Base-by-base conservation (phyloP, 1,139 yeast genomes). In the Kurtzmaniella quercitrusa region DNA sequence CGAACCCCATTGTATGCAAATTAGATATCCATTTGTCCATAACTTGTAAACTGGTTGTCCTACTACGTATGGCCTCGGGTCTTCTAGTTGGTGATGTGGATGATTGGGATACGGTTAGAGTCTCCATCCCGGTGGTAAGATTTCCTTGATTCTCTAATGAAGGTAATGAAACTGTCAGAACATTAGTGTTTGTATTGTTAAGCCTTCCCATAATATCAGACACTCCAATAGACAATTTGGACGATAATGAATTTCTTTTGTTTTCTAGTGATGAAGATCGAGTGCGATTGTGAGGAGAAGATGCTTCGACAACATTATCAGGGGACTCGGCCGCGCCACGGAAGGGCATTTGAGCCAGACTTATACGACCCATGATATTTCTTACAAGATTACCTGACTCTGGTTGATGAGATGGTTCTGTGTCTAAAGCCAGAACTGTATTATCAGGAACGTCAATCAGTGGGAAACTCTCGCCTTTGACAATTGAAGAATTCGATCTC, bases 1-100 rank as follows among this genome's bases (percentile, higher is more conserved):
- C 28, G 17, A 20, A 9, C 17, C 21, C 26, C 17, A n/a, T 50
- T 46, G 33, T 40, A 26, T 56, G 50, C 8, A 70, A 51, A 46
- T 68, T 70, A 45, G 60, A 65, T 47, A 71, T 66, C 75, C 75
- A 71, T 47, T 64, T 68, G 46, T 71, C 77, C 72, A 71, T 67
- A 26, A 70, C 59, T 49, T 71, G 76, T 33, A 69, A 51, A 47
- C 75, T 68, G 26, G 74, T 54, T 8, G 74, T 63, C 45, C 75
- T 57, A 38, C 59, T 57, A 38, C 72, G 51, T n/a, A 44, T 39
- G 42, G 56, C 56, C 17, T 65, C 68, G 1, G 68, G 65, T 38
- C 65, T 46, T 45, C 57, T 50, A 17, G n/a, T 14, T 41, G 42
- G 43, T 32, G 22, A 44, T 38, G 15, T 47, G 45, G 33, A 42